Evolutionary conservation across 345 rosid genomes (phyloP), one percentile per base, ranked within the genome.

Genomic region (Lenwebbia sp.): DNA sequence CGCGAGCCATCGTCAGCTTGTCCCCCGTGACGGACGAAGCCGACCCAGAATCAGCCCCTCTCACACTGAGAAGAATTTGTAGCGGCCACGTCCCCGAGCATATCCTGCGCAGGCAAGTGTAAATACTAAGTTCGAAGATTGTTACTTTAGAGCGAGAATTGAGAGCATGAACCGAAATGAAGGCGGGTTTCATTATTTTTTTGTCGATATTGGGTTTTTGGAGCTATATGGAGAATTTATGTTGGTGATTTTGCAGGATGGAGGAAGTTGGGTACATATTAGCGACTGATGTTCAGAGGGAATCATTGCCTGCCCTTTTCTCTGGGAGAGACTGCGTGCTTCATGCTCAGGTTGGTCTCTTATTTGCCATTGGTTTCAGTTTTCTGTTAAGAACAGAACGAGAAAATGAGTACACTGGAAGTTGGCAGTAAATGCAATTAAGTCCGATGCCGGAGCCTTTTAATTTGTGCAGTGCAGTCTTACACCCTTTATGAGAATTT

Each of bases 341-440:
- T 86, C 99, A 96, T 87, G 96, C 98, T 57, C 98, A 96, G 95
- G 99, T 96, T 87, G 54, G 44, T 84, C 88, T 86, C 85, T 49
- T 75, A 28, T 54, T 40, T 28, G 14, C 23, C 17, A n/a, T 21
- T 51, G 44, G 7, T 52, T 82, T 65, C 9, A 8, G 56, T 86
- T 55, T 26, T 54, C 12, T 51, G 74, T 70, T 85, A 55, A 25
- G 78, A 70, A 19, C 44, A 70, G 37, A 2, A 70, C 25, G 44
- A 70, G 54, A 65, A 51, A 8, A 6, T 41, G 41, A 33, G 53
- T 21, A 5, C 82, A 41, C 55, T 47, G 54, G n/a, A 56, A 23
- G 54, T 82, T 13, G 75, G 30, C 53, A 56, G 28, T 6, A 26
- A 81, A 81, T 13, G 58, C 49, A 33, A 33, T 70, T 19, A 19